Evolutionary conservation across 2,329 filamentous ascomycete species (phyloP), one percentile per base, ranked within the genome.

Genomic region (Diaporthe vaccinii): DNA sequence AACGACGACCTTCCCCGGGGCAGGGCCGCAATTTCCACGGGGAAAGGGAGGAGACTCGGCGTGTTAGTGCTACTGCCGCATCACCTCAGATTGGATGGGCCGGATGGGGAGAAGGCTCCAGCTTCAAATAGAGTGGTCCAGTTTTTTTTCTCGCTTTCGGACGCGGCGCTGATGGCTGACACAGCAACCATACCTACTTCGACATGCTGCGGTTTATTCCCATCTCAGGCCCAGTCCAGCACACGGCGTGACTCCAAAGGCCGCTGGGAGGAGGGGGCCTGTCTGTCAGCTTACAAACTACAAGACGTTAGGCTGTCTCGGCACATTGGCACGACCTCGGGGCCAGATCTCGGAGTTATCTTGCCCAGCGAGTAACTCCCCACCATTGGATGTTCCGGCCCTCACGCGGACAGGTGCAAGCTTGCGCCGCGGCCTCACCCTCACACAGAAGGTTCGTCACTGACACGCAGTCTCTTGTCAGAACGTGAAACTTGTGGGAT

Each of bases 401-500:
- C 34, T 28, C 25, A n/a, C 25, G 10, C 28, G n/a, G 34, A 12
- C 14, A 41, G 31, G 34, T 12, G 59, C 36, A 39, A 61, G n/a
- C 51, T 22, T 39, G 61, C 20, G 57, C 62, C n/a, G 44, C 44
- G 62, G 61, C 61, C 41, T 49, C 61, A 20, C n/a, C 7, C 46
- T 55, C 49, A 20, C 49, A 69, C 65, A 62, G 36, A 55, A 41
- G 41, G 34, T 15, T 53, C 44, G 65, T 67, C 62, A 70, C 71
- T 31, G 58, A 59, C 57, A 70, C 62, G 71, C 71, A 49, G 72
- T 22, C n/a, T 53, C 34, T 76, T 61, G n/a, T 59, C 28, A n/a
- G 22, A 68, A 73, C 59, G 61, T 76, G 75, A 76, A 75, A 76
- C 73, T 39, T 62, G 73, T 58, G 73, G 61, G 28, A 44, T 41